Evolutionary conservation across 495 filamentous ascomycete species (phyloP).

Genomic region (Melanomma pulvis-pyrius): DNA sequence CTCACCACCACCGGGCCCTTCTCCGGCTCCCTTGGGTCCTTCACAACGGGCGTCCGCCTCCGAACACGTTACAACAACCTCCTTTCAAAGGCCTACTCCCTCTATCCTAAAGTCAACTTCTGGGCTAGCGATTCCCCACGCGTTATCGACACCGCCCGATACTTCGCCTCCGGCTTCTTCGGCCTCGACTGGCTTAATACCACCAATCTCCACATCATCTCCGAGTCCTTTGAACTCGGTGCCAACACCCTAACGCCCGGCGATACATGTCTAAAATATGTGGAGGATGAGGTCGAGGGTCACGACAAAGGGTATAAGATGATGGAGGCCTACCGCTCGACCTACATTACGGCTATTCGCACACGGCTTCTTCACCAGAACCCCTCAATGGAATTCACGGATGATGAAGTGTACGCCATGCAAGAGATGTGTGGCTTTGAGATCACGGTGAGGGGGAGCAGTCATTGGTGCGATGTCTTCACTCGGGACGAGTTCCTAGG

Average conservation of each 20-base stretch:
- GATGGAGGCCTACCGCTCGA: conserved; percentile 52
- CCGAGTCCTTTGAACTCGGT: conserved; percentile 53
- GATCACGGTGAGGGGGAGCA: conserved; percentile 56
- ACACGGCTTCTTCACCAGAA: conserved; percentile 53
- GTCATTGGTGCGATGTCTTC: conserved; percentile 63
- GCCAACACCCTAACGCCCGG: conserved; percentile 63
- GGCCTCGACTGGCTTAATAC: conserved; percentile 54
- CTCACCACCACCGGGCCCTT: conserved; percentile 62
- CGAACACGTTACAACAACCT: conserved; percentile 58
- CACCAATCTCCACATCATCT: conserved; percentile 55
- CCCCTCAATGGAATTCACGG: conserved; percentile 44
- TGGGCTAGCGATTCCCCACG: conserved; percentile 62
- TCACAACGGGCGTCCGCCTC: conserved; percentile 61
- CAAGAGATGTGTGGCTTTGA: conserved; percentile 67
- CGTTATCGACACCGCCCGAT: conserved; percentile 60
- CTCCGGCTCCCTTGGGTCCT: conserved; percentile 58
- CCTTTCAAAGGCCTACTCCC: conserved; percentile 26
- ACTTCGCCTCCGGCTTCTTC: conserved; percentile 61
- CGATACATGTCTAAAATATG: conserved; percentile 59
- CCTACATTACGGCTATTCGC: conserved; percentile 54
- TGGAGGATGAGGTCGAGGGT: conserved; percentile 51
- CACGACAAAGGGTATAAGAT: conserved; percentile 55
- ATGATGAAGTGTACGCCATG: conserved; percentile 61
- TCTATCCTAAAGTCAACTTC: conserved; percentile 41
- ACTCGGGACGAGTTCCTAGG: conserved; percentile 58